Evolutionary conservation across 2,329 filamentous ascomycete genomes (phyloP).

Genomic region (Claviceps capensis): DNA sequence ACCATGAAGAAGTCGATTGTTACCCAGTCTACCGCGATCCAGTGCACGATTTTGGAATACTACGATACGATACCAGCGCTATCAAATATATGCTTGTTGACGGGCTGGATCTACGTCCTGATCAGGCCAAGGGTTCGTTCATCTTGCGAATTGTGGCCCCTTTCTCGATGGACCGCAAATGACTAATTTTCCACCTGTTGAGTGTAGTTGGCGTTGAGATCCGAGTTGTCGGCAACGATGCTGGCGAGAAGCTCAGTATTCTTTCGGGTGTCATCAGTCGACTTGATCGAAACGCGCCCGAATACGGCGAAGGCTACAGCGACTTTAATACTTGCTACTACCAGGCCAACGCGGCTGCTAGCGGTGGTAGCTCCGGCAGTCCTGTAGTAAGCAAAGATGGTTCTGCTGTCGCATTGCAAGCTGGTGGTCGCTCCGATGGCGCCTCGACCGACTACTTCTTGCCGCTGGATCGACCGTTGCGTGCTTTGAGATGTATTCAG

Average conservation of each 20-base stretch:
- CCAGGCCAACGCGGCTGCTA: slow-evolving; percentile 91
- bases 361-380: slow-evolving; percentile 94
- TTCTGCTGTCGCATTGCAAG: slow-evolving; percentile 81
- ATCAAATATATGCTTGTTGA: slow-evolving; percentile 95
- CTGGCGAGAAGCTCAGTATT: slow-evolving; percentile 95
- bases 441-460: slow-evolving; percentile 97
- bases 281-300: slow-evolving; percentile 88
- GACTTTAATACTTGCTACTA: slow-evolving; percentile 97
- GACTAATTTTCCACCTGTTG: slow-evolving; percentile 8
- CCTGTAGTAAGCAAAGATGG: slow-evolving; percentile 95
- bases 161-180: not conserved
- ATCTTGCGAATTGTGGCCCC: not conserved
- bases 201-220: slow-evolving; percentile 73
- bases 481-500: slow-evolving; percentile 77
- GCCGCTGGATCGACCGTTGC: slow-evolving; percentile 76
- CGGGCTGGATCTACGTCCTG: slow-evolving; percentile 67
- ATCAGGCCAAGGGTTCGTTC: slow-evolving; percentile 55
- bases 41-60: slow-evolving; percentile 94
- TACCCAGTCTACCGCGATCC: slow-evolving; percentile 95
- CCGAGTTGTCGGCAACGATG: slow-evolving; percentile 94
- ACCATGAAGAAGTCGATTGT: slow-evolving; percentile 93
- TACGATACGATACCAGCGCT: slow-evolving; percentile 86
- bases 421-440: slow-evolving; percentile 83
- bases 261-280: slow-evolving; percentile 94
- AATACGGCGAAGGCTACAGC: slow-evolving; percentile 95